Conservation (phyloP, 73 alveolate species). For the Blepharisma stoltei region DNA sequence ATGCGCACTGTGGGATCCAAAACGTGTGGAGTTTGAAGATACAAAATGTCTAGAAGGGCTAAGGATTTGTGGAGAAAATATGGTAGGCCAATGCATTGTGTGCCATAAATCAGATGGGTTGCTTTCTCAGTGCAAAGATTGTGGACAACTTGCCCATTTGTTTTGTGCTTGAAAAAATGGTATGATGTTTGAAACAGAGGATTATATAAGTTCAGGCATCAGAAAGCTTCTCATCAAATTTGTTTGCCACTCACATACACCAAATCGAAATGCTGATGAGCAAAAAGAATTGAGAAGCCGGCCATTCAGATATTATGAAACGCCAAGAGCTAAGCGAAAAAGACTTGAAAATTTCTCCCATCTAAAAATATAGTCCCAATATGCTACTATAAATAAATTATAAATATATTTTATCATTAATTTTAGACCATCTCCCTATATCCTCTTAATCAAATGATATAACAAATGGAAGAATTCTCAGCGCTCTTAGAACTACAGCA, state of each 20-base stretch:
- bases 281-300: neutral
- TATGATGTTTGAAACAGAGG: neutral
- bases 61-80: neutral
- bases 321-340: neutral
- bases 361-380: no score
- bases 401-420: no score
- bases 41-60: neutral
- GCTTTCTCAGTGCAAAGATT: conserved; percentile 12
- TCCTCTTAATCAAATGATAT: no score
- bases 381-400: no score
- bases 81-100: neutral
- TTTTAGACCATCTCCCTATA: no score
- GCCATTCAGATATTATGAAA: neutral
- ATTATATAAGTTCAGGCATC: neutral
- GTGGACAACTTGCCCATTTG: neutral
- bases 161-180: conserved; percentile 26
- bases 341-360: neutral
- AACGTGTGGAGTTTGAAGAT: neutral
- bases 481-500: conserved; percentile 33
- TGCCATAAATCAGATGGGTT: conserved; percentile 8
- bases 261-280: neutral
- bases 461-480: no score
- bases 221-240: neutral
- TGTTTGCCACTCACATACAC: neutral
- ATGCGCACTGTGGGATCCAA: conserved; percentile 19